Evolutionary conservation across 2,329 filamentous ascomycete genomes (phyloP), one percentile per base, ranked within the genome.

Genomic region (Colletotrichum sp.): DNA sequence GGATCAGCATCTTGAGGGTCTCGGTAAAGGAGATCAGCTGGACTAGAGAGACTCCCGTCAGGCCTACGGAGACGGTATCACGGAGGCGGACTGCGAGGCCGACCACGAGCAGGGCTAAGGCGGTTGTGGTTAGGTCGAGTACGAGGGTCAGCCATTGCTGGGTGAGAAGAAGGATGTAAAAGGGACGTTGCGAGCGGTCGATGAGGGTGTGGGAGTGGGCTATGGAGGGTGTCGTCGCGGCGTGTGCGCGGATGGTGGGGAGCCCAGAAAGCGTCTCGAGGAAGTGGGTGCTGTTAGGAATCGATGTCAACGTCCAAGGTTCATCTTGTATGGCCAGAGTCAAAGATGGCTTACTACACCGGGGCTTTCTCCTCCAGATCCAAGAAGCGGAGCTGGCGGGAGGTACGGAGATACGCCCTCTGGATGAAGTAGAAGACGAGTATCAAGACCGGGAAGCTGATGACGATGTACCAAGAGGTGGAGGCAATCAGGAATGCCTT

Each of bases 121-220:
- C 85, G 1, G 88, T 85, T 1, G 89, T 87, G 5, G 88, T 83
- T 55, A 91, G 80, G 77, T 90, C 88, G 4, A 92, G 80, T 1
- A 90, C 87, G 3, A 92, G 82, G 1, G 84, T 87, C 0, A 92
- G 84, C 91, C 91, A 93, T 60, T 89, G 86, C 79, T 93, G 92
- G 7, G 91, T 87, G 52, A 88, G 87, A 72, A 87, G 89, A 15
- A 92, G 85, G 1, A 92, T 84, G 78, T 93, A 93, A 73, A 89
- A 91, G 0, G 91, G 90, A 21, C 85, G 83, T 78, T 93, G 91
- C 0, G 90, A 91, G 12, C 82, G 82, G 77, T 92, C 89, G 4
- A 93, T 82, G 0, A 91, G 84, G 6, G 79, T 76, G 28, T 87
- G 80, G 71, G 90, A 90, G 77, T 85, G 86, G 49, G 86, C 79